Evolutionary conservation across 1,284 basidiomycete species (phyloP), one percentile per base, ranked within the genome.

Genomic region (Laetiporus sulphureus): DNA sequence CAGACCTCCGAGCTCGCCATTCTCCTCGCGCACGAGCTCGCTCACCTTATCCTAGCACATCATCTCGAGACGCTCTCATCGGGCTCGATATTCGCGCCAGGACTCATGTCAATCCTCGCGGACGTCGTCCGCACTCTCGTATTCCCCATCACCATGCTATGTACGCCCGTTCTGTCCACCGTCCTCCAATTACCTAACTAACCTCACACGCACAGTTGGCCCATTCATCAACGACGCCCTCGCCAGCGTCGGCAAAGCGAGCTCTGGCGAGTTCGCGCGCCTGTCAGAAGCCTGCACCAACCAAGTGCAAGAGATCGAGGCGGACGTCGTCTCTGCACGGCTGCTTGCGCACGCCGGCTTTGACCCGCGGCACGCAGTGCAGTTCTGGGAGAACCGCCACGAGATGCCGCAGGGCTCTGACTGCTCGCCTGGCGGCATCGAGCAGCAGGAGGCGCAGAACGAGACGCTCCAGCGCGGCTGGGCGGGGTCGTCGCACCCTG

Each of bases 201-300:
- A 13, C 40, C 32, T 27, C 4, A 20, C 15, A 16, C 21, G 24
- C 36, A 19, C 47, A 61, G 59, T 92, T 42, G 91, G 91, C 0
- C 91, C 91, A 1, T 91, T 92, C 53, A 79, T 93, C 38, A 92
- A 92, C 55, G 91, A 94, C 52, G 91, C 88, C 1, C 73, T 95
- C 6, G 89, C 83, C 0, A 80, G 87, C 45, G 55, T 91, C 37
- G 86, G 87, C 19, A 82, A 81, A 57, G 71, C 83, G 2, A 81
- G 85, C 3, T 78, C 83, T 5, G 75, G 79, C 4, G 87, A 91
- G 55, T 65, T 92, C 40, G 69, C 72, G 27, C 81, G 80, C 55
- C 61, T 83, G 8, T 79, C 82, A 15, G 79, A 82, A 51, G 72
- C 75, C 42, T 87, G 81, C 51, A 87, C 81, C 23, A 87, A 77